These are phyloP conservation scores for Linnemannia zychae DNA, from an alignment of 192 early-diverging fungal genomes.

Conservation along the genomic window DNA sequence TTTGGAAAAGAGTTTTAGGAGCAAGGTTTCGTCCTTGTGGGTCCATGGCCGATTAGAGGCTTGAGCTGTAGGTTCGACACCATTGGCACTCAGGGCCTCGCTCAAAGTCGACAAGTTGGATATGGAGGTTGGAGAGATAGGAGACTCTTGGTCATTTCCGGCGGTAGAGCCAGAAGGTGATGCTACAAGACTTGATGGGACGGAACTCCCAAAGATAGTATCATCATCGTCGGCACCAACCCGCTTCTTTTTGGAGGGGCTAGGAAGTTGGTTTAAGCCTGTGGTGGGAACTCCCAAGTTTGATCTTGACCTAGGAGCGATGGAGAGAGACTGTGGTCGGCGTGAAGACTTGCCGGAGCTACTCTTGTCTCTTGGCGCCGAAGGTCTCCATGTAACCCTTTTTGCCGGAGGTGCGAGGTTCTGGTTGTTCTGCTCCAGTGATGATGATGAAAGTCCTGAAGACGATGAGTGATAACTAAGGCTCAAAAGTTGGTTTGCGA, in stretches of 20 bases:
- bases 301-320: background rate
- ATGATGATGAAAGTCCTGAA: background rate
- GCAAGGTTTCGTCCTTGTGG: constrained; percentile 28
- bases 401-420: background rate
- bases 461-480: background rate
- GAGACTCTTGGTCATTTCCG: background rate
- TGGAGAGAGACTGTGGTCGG: constrained; percentile 9
- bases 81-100: background rate
- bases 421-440: background rate
- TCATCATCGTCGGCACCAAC: constrained; percentile 9
- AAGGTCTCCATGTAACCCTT: background rate
- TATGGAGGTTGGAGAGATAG: constrained; percentile 14
- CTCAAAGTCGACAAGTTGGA: constrained; percentile 13
- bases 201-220: background rate
- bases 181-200: background rate
- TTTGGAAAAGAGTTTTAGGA: constrained; percentile 30
- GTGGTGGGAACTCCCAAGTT: background rate
- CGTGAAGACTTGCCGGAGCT: constrained; percentile 15
- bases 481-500: constrained; percentile 4
- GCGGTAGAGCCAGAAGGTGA: constrained; percentile 9
- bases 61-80: background rate
- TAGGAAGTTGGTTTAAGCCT: background rate
- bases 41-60: constrained; percentile 47
- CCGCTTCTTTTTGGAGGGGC: constrained; percentile 18
- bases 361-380: background rate